These are phyloP conservation scores for Eucalyptus camaldulensis DNA, from an alignment of 345 rosid species.

Conservation along the genomic window DNA sequence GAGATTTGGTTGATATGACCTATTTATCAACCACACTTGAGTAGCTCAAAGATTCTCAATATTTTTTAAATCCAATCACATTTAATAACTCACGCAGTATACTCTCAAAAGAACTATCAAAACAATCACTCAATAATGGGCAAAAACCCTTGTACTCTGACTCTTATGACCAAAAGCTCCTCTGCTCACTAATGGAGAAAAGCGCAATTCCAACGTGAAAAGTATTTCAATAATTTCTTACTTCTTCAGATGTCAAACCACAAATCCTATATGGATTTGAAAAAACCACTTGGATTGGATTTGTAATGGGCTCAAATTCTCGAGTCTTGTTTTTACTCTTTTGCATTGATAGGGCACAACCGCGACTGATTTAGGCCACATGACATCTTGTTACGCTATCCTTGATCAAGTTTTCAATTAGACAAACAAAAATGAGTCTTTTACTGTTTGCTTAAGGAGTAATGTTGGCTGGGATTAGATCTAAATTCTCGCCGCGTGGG, in stretches of 20 bases:
- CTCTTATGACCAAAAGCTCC: not conserved
- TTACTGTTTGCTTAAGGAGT: slow-evolving; percentile 23
- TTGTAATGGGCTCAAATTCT: not conserved
- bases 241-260: not conserved
- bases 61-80: not conserved
- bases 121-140: not conserved
- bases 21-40: not conserved
- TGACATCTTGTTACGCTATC: slow-evolving; percentile 54
- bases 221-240: not conserved
- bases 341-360: slow-evolving; percentile 67
- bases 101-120: not conserved
- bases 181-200: not conserved
- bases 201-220: not conserved
- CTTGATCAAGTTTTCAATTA: slow-evolving; percentile 44
- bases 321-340: not conserved
- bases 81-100: not conserved
- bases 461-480: slow-evolving; percentile 50
- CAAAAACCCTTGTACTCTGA: not conserved
- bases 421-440: slow-evolving; percentile 47
- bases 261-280: not conserved
- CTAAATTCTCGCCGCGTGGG: slow-evolving; percentile 53
- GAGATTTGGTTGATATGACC: not conserved
- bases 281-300: not conserved
- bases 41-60: not conserved
- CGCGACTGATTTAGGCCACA: slow-evolving; percentile 26